Base-by-base conservation (phyloP, 768 basidiomycete genomes). In the Mycena capillaripes region DNA sequence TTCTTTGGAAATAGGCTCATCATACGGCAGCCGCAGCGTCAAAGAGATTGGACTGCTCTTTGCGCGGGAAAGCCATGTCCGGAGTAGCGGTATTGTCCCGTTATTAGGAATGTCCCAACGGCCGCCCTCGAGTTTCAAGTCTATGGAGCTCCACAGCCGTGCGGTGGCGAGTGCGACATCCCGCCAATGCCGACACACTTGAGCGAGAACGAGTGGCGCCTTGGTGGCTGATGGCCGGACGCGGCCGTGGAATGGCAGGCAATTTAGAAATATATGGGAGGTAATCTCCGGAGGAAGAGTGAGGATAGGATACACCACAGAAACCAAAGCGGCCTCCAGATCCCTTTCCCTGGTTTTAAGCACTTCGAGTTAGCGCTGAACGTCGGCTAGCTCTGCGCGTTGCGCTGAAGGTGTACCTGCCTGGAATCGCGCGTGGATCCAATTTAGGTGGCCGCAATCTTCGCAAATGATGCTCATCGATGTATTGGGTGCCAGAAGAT, bases 271-370 rank as follows among this genome's bases (percentile, higher is more conserved):
- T 40, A 61, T 61, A 23, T 17, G 27, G n/a, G n/a, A n/a, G n/a
- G n/a, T n/a, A n/a, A n/a, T n/a, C n/a, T n/a, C n/a, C n/a, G 59
- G 59, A 42, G 59, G 59, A 25, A 61, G 42, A 27, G 59, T 38
- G 36, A 59, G 23, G 38, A 59, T n/a, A 23, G 57, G 36, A 40
- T 59, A 59, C 27, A 32, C 53, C 53, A 56, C 53, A 34, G 30
- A 32, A 32, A 30, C 53, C 53, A 56, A 56, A 56, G 53, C 53
- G 53, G 53, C 53, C 27, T 56, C 30, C 53, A 56, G 53, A 32
- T 56, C 53, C 53, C 29, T 56, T 32, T 56, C 53, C 53, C 53
- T 56, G 53, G 53, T 19, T 56, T 56, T 56, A 32, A 56, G 53
- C 4, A 56, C 30, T 56, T 34, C 19, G 53, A 56, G 53, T 56